Evolutionary conservation across 176 grass and related monocot genomes (phyloP).

Genomic region (Carex littledalei): DNA sequence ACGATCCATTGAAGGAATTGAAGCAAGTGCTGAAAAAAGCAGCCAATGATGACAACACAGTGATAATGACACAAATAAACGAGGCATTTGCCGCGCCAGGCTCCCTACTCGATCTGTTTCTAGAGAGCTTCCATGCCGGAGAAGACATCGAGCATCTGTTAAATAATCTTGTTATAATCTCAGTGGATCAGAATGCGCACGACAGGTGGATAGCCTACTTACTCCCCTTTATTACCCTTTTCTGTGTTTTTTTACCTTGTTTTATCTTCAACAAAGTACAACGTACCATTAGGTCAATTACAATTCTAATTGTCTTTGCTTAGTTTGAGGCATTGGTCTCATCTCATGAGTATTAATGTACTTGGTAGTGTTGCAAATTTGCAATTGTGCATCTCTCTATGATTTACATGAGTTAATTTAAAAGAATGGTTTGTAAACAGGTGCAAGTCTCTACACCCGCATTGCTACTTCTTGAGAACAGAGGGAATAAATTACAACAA

Average conservation of each 20-base stretch:
- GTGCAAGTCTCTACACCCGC: slow-evolving; percentile 51
- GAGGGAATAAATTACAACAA: slow-evolving; percentile 41
- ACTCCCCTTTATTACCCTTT: background rate
- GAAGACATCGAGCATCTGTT: slow-evolving; percentile 1
- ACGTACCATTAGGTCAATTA: background rate
- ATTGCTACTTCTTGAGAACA: slow-evolving; percentile 59
- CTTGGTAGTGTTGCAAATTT: background rate
- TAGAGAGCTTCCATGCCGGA: slow-evolving; percentile 35
- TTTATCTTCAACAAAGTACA: too few relatives aligned
- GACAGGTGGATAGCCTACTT: background rate
- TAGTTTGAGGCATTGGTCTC: too few relatives aligned
- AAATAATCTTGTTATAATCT: slow-evolving; percentile 10
- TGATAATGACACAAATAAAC: slow-evolving; percentile 86
- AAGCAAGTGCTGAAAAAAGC: slow-evolving; percentile 50
- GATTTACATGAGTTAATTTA: background rate
- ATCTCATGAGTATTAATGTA: background rate
- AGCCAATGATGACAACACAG: slow-evolving; percentile 53
- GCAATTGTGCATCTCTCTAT: background rate
- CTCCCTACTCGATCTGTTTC: slow-evolving; percentile 80
- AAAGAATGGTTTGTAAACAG: background rate
- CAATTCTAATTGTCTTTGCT: background rate
- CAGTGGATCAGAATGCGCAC: slow-evolving; percentile 10
- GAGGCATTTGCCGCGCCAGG: slow-evolving; percentile 52
- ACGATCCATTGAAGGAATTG: slow-evolving; percentile 42
- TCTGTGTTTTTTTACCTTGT: background rate